Evolutionary conservation across 805 yeast species (phyloP).

Genomic region (Metschnikowia chrysomelidarum): DNA sequence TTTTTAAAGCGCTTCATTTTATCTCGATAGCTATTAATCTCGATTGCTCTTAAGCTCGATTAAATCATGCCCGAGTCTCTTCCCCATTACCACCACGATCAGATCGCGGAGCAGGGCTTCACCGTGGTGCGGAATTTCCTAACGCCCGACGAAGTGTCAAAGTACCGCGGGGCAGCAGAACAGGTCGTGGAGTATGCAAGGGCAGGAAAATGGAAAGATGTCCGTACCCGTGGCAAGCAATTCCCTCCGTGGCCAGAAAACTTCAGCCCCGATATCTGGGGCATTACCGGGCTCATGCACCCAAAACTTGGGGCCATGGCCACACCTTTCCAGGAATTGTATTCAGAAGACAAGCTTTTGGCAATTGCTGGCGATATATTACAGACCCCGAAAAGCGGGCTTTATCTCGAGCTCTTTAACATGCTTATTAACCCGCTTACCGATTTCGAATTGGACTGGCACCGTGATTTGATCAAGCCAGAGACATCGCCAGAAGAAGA

Average conservation of each 20-base stretch:
- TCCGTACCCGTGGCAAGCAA: slow-evolving; percentile 51
- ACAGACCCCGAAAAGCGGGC: slow-evolving; percentile 32
- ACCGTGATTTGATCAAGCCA: slow-evolving; percentile 49
- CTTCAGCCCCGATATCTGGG: slow-evolving; percentile 54
- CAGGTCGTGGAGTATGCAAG: slow-evolving; percentile 41
- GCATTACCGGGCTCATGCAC: slow-evolving; percentile 46
- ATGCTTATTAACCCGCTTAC: slow-evolving; percentile 53
- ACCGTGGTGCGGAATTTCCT: slow-evolving; percentile 41
- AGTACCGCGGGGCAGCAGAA: slow-evolving; percentile 37
- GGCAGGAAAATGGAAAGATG: slow-evolving; percentile 47
- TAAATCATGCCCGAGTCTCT: too few species aligned
- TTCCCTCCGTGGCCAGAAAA: slow-evolving; percentile 58
- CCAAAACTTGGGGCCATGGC: slow-evolving; percentile 42
- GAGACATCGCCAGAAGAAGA: slow-evolving; percentile 47
- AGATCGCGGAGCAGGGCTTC: slow-evolving; percentile 36
- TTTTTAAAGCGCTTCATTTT: too few species aligned
- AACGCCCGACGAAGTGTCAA: slow-evolving; percentile 37
- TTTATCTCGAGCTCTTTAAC: slow-evolving; percentile 50
- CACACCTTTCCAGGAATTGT: slow-evolving; percentile 39
- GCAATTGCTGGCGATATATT: slow-evolving; percentile 42
- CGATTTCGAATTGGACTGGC: slow-evolving; percentile 55
- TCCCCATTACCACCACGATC: slow-evolving; percentile 29
- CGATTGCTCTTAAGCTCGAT: too few species aligned
- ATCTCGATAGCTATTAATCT: too few species aligned
- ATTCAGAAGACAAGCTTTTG: slow-evolving; percentile 38